phyloP scores from a whole-genome alignment of 768 basidiomycete genomes.

The Jaapia argillacea region DNA sequence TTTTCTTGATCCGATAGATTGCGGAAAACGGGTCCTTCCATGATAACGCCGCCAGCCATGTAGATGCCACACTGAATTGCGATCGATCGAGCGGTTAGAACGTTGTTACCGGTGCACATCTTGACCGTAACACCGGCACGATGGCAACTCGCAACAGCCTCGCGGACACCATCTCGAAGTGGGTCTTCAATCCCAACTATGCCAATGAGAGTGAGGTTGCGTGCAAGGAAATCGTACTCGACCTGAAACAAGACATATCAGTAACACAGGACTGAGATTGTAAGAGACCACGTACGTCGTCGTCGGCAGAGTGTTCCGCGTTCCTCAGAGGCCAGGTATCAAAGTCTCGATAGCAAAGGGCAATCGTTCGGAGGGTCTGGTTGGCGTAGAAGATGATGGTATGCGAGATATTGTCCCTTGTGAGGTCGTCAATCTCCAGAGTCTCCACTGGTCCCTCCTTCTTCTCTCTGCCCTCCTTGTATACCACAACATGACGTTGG shows the following conservation, averaged over 20 bases:
- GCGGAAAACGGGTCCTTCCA: conserved; percentile 95
- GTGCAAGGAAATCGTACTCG: conserved; percentile 56
- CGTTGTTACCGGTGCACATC: conserved; percentile 99
- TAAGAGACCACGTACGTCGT: conserved; percentile 37
- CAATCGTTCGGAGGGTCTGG: conserved; percentile 90
- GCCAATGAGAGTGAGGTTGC: conserved; percentile 74
- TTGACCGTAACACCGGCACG: conserved; percentile 88
- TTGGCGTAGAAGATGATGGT: conserved; percentile 99
- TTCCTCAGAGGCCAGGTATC: conserved; percentile 71
- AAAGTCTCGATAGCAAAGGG: conserved; percentile 88
- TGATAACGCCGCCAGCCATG: conserved; percentile 87
- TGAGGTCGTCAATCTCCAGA: conserved; percentile 49
- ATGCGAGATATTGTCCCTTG: conserved; percentile 73
- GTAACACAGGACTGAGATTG: conserved; percentile 7
- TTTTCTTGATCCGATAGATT: conserved; percentile 60
- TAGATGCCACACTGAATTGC: conserved; percentile 95
- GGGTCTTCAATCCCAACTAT: conserved; percentile 97
- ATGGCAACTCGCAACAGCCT: conserved; percentile 83
- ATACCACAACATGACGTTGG: conserved; percentile 61
- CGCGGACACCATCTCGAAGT: conserved; percentile 78
- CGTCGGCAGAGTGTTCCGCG: conserved; percentile 25
- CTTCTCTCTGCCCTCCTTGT: conserved; percentile 18
- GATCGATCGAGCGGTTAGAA: conserved; percentile 92
- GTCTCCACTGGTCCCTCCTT: conserved; percentile 36
- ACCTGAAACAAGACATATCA: conserved; percentile 33